A percentile compares a stretch with the other conserved stretches of the same genome.
These are phyloP conservation scores for Exophiala xenobiotica DNA, from an alignment of 2,329 filamentous ascomycete genomes.

Conservation along the genomic window DNA sequence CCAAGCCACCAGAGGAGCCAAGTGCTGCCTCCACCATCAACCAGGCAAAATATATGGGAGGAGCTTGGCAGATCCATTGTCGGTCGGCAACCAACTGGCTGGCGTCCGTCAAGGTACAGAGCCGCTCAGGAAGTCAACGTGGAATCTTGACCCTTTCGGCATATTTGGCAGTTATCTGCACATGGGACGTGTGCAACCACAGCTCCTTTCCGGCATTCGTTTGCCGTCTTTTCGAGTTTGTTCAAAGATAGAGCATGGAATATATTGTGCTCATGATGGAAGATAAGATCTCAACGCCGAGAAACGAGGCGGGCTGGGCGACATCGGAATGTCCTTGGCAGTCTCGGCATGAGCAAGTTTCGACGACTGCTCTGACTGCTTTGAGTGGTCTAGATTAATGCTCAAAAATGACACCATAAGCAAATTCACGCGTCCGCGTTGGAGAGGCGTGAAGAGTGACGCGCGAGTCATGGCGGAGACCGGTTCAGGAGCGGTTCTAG, in stretches of 20 bases:
- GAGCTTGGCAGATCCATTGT: not conserved
- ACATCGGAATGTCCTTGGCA: not conserved
- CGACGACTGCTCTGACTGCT: conserved; percentile 1
- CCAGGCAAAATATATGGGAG: not conserved
- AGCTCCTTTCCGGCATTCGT: no score
- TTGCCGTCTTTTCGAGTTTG: not conserved
- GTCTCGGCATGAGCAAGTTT: conserved; percentile 21
- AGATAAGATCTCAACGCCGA: conserved; percentile 8
- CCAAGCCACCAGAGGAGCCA: not conserved
- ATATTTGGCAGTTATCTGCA: no score
- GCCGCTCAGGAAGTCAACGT: not conserved
- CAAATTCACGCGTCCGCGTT: no score
- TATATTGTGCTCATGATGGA: conserved; percentile 8
- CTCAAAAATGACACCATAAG: not conserved
- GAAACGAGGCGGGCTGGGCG: conserved; percentile 6
- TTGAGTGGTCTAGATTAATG: not conserved
- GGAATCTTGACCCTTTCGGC: no score
- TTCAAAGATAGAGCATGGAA: not conserved
- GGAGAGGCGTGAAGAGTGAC: no score
- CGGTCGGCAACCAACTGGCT: not conserved
- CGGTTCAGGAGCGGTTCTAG: conserved; percentile 10
- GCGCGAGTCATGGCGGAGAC: not conserved
- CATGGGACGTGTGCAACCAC: no score
- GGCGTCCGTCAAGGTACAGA: not conserved
- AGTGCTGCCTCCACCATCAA: not conserved